Evolutionary conservation across 2,329 filamentous ascomycete species (phyloP).

Genomic region (Elsinoe australis): DNA sequence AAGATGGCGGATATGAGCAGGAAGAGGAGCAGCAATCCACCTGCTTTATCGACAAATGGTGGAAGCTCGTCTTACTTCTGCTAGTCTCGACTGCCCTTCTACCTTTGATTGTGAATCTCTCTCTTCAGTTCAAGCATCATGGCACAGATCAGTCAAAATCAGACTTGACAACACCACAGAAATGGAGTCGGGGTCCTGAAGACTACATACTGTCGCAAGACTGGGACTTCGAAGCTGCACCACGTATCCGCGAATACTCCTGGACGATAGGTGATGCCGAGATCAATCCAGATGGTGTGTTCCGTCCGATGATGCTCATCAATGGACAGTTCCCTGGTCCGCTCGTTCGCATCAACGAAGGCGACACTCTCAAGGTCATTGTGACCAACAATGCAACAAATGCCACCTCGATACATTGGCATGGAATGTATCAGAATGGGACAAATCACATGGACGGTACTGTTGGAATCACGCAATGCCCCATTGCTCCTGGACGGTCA

Average conservation of each 20-base stretch:
- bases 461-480: constrained; percentile 55
- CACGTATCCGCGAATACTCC: constrained; percentile 49
- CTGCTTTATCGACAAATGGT: constrained; percentile 18
- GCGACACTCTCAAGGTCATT: constrained; percentile 60
- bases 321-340: constrained; percentile 36
- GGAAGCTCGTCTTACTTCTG: constrained; percentile 19
- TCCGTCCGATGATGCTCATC: constrained; percentile 36
- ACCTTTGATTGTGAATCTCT: constrained; percentile 18
- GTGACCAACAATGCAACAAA: constrained; percentile 55
- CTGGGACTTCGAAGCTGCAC: constrained; percentile 49
- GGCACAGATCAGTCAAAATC: background rate
- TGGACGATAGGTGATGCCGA: constrained; percentile 54
- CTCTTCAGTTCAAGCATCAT: background rate
- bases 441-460: constrained; percentile 61
- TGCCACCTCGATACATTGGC: constrained; percentile 56
- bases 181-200: constrained; percentile 18
- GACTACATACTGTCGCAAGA: constrained; percentile 51
- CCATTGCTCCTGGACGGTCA: constrained; percentile 47
- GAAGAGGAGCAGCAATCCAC: no score
- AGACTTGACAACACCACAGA: background rate
- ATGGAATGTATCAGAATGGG: constrained; percentile 62
- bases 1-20: constrained; percentile 5
- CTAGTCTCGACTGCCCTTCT: constrained; percentile 14
- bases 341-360: constrained; percentile 44
- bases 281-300: constrained; percentile 52